Evolutionary conservation across 345 rosid species (phyloP).

Genomic region (Populus simonii): DNA sequence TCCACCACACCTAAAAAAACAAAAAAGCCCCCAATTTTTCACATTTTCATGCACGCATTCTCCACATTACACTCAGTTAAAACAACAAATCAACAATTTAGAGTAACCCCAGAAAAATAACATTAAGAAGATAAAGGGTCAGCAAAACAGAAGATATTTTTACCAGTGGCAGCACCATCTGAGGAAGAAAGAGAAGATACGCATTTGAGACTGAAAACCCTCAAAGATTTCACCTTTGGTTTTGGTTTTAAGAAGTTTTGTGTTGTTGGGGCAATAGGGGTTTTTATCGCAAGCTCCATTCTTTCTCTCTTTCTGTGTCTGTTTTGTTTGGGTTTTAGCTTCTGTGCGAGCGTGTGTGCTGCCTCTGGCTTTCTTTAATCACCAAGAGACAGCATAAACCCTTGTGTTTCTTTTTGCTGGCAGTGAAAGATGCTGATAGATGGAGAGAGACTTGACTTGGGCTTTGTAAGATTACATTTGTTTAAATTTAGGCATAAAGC

Average conservation of each 20-base stretch:
- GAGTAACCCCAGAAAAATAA: not conserved
- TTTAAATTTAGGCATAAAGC: not conserved
- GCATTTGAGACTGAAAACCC: constrained; percentile 48
- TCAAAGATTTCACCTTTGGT: not conserved
- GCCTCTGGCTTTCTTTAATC: not conserved
- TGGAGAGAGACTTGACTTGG: not conserved
- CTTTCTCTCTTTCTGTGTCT: not conserved
- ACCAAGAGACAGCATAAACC: not conserved
- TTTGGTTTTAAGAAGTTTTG: not conserved
- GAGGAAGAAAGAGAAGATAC: constrained; percentile 44
- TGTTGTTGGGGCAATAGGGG: not conserved
- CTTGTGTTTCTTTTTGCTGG: not conserved
- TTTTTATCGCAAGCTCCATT: constrained; percentile 12
- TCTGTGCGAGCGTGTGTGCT: not conserved
- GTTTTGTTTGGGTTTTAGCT: not conserved
- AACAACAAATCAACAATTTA: not conserved
- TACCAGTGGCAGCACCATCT: constrained; percentile 51
- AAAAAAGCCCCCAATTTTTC: not conserved
- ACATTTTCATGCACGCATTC: not conserved
- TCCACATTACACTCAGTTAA: not conserved
- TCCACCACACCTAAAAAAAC: constrained; percentile 43
- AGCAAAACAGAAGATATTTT: not conserved
- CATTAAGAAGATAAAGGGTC: not conserved
- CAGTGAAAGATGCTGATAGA: not conserved
- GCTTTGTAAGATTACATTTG: too few relatives aligned